Evolutionary conservation across 108 stramenopile species (phyloP), one percentile per base, ranked within the genome.

Genomic region (Fistulifera pelliculosa): DNA sequence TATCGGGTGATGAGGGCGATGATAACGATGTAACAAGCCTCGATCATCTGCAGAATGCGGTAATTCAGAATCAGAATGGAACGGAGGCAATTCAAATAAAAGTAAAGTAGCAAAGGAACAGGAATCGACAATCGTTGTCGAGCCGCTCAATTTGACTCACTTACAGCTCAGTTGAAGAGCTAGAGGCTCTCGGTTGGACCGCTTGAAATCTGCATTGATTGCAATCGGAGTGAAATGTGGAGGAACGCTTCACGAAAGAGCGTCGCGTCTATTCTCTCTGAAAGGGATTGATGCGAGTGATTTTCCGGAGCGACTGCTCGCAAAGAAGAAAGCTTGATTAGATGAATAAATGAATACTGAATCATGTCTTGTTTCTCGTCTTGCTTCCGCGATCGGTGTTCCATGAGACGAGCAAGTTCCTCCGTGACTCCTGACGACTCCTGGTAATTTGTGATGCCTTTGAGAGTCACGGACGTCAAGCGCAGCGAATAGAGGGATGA

Each of bases 211-310:
- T 22, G 92, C 86, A 3, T 65, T 97, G 38, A 60, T 81, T 52
- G 86, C 81, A 5, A 60, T 93, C 41, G 87, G 85, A 27, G 66
- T 93, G 16, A 98, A 98, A 64, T 97, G 95, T 56, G 97, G 87
- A 42, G 89, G 89, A 1, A 73, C 83, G 14, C 49, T 79, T 24
- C 45, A 82, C 47, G 80, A 97, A 61, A 73, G 97, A 15, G 97
- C 96, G 0, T 63, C 69, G 25, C 63, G 97, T 0, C 69, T 98
- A 6, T 88, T 92, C 45, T 76, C 91, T 12, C 58, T 95, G 50
- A 94, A 94, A 60, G 95, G 96, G 23, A 50, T 93, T 27, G 62
- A 70, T 16, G 60, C 71, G 40, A 65, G 79, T 16, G 79, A 87
- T 18, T 85, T 80, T 55, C 90, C 90, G 1, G 65, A 28, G 40